phyloP scores from a whole-genome alignment of 176 grass and related monocot genomes.

The Alloteropsis semialata region DNA sequence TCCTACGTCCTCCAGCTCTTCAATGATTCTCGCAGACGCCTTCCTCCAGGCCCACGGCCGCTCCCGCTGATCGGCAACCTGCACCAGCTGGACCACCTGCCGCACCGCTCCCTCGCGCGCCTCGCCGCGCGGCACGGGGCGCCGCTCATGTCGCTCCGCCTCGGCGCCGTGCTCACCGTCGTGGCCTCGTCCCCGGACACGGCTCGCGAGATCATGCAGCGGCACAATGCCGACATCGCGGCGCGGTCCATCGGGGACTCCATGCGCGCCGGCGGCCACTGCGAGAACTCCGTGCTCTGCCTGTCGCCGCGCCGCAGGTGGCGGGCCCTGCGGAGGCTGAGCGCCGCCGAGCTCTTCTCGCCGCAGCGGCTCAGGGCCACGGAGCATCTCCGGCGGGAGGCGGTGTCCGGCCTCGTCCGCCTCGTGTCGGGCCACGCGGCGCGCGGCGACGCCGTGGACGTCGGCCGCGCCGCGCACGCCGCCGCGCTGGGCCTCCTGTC shows the following conservation, averaged over 20 bases:
- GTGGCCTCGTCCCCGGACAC: constrained; percentile 27
- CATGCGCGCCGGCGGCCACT: background rate
- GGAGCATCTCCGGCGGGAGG: constrained; percentile 3
- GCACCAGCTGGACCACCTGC: background rate
- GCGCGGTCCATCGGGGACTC: constrained; percentile 18
- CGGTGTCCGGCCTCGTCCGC: background rate
- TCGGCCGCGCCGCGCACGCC: constrained; percentile 29
- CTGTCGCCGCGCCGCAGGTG: background rate
- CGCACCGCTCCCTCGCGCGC: constrained; percentile 9
- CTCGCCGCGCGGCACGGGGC: background rate
- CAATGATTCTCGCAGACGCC: background rate
- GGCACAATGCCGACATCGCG: constrained; percentile 16
- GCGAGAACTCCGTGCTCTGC: constrained; percentile 10
- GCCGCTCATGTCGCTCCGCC: constrained; percentile 12
- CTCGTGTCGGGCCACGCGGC: background rate
- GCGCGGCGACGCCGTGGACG: background rate
- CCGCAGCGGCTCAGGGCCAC: constrained; percentile 6
- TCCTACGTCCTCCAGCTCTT: background rate
- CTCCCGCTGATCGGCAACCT: constrained; percentile 17
- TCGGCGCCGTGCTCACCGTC: constrained; percentile 26
- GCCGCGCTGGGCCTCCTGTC: constrained; percentile 37
- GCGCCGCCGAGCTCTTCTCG: constrained; percentile 38
- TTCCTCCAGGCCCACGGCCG: background rate
- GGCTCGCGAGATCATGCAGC: constrained; percentile 18
- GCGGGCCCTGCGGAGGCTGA: constrained; percentile 32